phyloP scores from a whole-genome alignment of 148 eudicot genomes.

The Spergularia marina region DNA sequence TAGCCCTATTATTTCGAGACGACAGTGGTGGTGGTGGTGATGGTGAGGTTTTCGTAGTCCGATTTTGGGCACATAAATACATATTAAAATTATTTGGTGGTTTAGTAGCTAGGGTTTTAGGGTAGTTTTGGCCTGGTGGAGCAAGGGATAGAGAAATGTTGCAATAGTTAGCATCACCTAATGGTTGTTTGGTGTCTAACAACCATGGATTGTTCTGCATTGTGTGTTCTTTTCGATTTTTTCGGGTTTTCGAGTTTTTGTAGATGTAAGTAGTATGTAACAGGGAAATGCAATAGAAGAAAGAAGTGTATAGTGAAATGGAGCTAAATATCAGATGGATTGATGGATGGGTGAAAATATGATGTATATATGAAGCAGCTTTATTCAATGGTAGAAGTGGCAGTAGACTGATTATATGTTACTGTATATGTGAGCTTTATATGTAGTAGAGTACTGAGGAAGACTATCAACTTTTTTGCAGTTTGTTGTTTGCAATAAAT shows the following conservation, averaged over 20 bases:
- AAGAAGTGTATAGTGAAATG: background rate
- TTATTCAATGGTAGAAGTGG: constrained; percentile 5
- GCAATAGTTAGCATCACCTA: background rate
- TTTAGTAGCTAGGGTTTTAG: constrained; percentile 1
- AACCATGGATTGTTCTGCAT: constrained; percentile 13
- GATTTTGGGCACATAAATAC: background rate
- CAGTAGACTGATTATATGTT: constrained; percentile 1
- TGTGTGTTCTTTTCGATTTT: background rate
- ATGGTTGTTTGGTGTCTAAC: background rate
- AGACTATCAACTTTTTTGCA: background rate
- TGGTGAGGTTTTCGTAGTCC: background rate
- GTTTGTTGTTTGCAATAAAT: background rate
- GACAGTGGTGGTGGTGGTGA: background rate
- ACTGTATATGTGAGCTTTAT: background rate
- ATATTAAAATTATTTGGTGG: background rate
- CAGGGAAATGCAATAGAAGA: background rate
- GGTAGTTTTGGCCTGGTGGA: constrained; percentile 24
- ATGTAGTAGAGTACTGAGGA: too few relatives aligned
- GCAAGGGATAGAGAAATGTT: constrained; percentile 23
- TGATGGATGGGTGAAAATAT: background rate
- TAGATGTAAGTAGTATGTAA: background rate
- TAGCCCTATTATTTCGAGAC: background rate
- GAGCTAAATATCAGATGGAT: too few relatives aligned
- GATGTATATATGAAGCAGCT: constrained; percentile 6
- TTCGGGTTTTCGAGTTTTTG: background rate